Base-by-base conservation (phyloP, 352 stramenopile species). In the Phytophthora uliginosa region DNA sequence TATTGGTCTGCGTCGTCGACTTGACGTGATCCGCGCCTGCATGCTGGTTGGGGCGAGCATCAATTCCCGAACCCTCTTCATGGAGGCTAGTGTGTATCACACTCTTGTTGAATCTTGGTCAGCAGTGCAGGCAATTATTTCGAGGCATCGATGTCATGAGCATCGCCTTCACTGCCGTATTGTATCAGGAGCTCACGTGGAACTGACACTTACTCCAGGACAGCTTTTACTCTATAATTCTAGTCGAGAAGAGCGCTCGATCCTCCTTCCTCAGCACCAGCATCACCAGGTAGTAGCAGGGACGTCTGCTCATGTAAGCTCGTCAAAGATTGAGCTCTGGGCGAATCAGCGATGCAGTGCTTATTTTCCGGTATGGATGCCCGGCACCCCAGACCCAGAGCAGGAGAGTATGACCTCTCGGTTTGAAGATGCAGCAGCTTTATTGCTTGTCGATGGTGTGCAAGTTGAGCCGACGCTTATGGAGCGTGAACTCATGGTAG, bases 1-100 rank as follows among this genome's bases (percentile, higher is more conserved):
- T n/a, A 38, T 71, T 5, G 87, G 87, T 0, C 52, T 93, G 5
- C 71, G 69, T 18, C 73, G 80, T 7, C 79, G 84, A 7, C 66
- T 95, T 13, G 81, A 80, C 31, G 82, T 95, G 31, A 45, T 92
- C 13, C 73, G 77, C 0, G 73, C 74, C 1, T 88, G 84, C 62
- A 31, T 95, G 28, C 65, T 90, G 3, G 76, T 89, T 17, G 73
- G 79, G 20, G 81, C 82, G 4, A 80, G 72, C 7, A 81, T 93
- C 40, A 93, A 90, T 56, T 90, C 85, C 22, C 55, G 59, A 0
- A 95, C 84, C 5, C 69, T 95, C 12, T 95, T 89, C 58, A 91
- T 95, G 76, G 85, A 95, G 51, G 81, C 79, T 33, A 74, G 50
- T 17, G 80, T 88, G 45, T 92, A 88, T 38, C 74, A 74, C 2